These are phyloP conservation scores for Biscogniauxia mediterranea DNA, from an alignment of 2,329 filamentous ascomycete genomes.

Conservation along the genomic window DNA sequence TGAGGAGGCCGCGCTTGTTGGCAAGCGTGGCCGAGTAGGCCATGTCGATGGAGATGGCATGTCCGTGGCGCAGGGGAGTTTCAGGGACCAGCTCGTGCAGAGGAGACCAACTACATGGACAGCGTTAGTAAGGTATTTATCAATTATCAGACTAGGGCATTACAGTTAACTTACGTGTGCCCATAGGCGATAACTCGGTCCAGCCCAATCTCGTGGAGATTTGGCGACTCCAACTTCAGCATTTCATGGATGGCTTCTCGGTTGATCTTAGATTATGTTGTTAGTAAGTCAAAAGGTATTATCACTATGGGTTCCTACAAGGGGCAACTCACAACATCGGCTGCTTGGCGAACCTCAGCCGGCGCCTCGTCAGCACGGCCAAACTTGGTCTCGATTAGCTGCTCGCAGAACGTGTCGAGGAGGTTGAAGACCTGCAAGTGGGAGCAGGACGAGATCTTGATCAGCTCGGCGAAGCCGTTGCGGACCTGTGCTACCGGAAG, in stretches of 20 bases:
- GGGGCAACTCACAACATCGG: slow-evolving; percentile 43
- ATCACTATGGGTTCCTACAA: neutral
- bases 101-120: slow-evolving; percentile 58
- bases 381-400: slow-evolving; percentile 63
- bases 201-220: slow-evolving; percentile 69
- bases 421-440: slow-evolving; percentile 65
- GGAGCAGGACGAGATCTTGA: slow-evolving; percentile 73
- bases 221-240: slow-evolving; percentile 70
- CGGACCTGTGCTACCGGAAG: slow-evolving; percentile 66
- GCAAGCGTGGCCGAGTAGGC: slow-evolving; percentile 70
- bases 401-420: slow-evolving; percentile 67
- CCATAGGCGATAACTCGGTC: slow-evolving; percentile 68
- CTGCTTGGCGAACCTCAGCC: slow-evolving; percentile 56
- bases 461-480: slow-evolving; percentile 72
- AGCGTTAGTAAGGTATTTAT: no score
- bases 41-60: slow-evolving; percentile 76
- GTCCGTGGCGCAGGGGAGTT: slow-evolving; percentile 67
- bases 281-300: no score
- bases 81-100: slow-evolving; percentile 69
- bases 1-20: slow-evolving; percentile 59
- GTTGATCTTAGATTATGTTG: slow-evolving; percentile 49
- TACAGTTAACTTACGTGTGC: no score
- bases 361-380: slow-evolving; percentile 58
- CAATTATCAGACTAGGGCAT: no score
- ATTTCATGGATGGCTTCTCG: slow-evolving; percentile 67